Evolutionary conservation across 2,329 filamentous ascomycete species (phyloP).

Genomic region (Colletotrichum sp.): DNA sequence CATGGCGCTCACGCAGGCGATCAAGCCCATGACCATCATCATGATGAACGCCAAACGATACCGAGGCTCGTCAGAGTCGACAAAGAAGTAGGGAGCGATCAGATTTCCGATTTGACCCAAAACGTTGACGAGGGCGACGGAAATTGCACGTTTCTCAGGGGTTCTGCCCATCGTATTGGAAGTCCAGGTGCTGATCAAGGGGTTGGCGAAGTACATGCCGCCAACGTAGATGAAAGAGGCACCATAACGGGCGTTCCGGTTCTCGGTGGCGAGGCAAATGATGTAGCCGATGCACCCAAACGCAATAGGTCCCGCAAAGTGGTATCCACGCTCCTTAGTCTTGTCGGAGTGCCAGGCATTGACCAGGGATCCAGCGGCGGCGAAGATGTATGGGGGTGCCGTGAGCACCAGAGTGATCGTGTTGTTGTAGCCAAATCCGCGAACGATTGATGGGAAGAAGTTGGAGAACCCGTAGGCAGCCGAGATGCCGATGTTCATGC

Average conservation of each 20-base stretch:
- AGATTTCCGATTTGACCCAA: constrained; percentile 25
- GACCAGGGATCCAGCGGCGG: constrained; percentile 19
- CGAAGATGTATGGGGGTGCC: constrained; percentile 26
- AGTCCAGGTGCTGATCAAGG: constrained; percentile 21
- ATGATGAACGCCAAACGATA: constrained; percentile 27
- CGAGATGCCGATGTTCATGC: constrained; percentile 25
- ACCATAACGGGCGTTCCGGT: constrained; percentile 22
- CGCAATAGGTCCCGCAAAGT: constrained; percentile 20
- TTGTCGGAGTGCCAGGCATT: constrained; percentile 25
- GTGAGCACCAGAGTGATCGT: constrained; percentile 27
- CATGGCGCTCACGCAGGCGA: constrained; percentile 8
- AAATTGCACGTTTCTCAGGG: constrained; percentile 27
- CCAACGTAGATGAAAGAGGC: constrained; percentile 26
- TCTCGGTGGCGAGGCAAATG: constrained; percentile 25
- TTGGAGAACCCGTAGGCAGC: constrained; percentile 25
- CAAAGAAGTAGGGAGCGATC: constrained; percentile 31
- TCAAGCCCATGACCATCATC: constrained; percentile 23
- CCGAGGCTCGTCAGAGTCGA: constrained; percentile 24
- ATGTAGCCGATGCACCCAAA: constrained; percentile 28
- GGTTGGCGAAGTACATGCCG: constrained; percentile 22
- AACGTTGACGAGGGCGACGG: constrained; percentile 23
- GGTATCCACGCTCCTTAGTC: constrained; percentile 25
- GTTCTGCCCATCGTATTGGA: constrained; percentile 26
- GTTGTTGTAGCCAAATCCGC: constrained; percentile 23
- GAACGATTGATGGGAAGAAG: constrained; percentile 28